A percentile compares a stretch with the other conserved stretches of the same genome.
phyloP scores from a whole-genome alignment of 2,329 filamentous ascomycete species.

The Fusarium falciforme region DNA sequence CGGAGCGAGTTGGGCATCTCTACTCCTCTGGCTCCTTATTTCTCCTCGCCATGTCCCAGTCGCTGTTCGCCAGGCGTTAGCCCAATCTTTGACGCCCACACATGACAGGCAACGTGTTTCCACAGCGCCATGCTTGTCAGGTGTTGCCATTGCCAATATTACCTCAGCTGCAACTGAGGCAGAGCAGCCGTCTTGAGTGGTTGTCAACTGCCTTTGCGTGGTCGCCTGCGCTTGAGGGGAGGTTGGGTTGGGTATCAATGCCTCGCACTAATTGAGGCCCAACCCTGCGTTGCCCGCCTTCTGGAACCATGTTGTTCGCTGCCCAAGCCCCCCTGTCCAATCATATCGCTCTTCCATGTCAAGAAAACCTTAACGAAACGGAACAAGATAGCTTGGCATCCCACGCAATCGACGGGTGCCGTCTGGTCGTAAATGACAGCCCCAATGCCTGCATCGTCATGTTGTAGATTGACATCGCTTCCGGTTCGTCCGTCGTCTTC shows the following conservation, averaged over 20 bases:
- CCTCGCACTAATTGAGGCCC: slow-evolving; percentile 51
- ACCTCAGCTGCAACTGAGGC: slow-evolving; percentile 39
- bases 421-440: slow-evolving; percentile 21
- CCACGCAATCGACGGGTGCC: slow-evolving; percentile 20
- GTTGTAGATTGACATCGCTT: slow-evolving; percentile 9
- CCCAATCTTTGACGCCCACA: slow-evolving; percentile 34
- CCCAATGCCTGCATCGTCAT: slow-evolving; percentile 24
- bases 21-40: slow-evolving; percentile 33
- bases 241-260: slow-evolving; percentile 54
- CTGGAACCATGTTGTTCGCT: slow-evolving; percentile 40
- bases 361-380: slow-evolving; percentile 15
- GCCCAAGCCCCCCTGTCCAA: slow-evolving; percentile 42
- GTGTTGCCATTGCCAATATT: slow-evolving; percentile 35
- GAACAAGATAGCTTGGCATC: slow-evolving; percentile 25
- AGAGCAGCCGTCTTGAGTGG: slow-evolving; percentile 15
- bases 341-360: slow-evolving; percentile 21
- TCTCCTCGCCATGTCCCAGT: slow-evolving; percentile 31
- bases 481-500: slow-evolving; percentile 18
- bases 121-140: slow-evolving; percentile 32
- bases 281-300: slow-evolving; percentile 42
- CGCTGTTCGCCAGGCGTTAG: slow-evolving; percentile 16
- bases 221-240: slow-evolving; percentile 16
- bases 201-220: slow-evolving; percentile 18
- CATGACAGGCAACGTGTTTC: slow-evolving; percentile 43
- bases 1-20: slow-evolving; percentile 39